Base-by-base conservation (phyloP, 2,329 filamentous ascomycete species). In the Apiospora rasikravindrae region DNA sequence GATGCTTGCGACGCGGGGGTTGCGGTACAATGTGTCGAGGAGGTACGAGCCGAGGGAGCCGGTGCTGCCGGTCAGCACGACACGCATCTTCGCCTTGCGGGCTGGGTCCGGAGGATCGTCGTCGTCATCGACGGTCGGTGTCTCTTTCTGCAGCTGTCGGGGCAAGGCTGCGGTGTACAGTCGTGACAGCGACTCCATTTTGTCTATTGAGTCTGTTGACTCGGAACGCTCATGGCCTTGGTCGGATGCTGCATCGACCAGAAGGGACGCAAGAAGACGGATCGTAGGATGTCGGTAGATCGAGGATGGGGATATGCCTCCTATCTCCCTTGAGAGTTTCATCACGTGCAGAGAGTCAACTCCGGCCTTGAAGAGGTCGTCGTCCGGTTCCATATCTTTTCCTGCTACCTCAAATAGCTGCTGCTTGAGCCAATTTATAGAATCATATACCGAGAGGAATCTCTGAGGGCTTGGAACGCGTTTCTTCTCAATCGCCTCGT, bases 1-100 rank as follows among this genome's bases (percentile, higher is more conserved):
- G 33, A 88, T 77, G 73, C 83, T 84, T 42, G 78, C 76, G 19
- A 88, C 81, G 4, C 73, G 71, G 0, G 82, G 82, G 37, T 78
- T 77, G 19, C 71, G 72, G 2, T 82, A 74, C 24, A 86, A 77
- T 16, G 77, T 57, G 67, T 85, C 78, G 4, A 88, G 80, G 45
- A 88, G 78, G 75, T 88, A 87, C 3, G 81, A 84, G 0, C 87
- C 87, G 24, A 88, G 74, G 3, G 83, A 84, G 13, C 87, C 86
- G 0, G 87, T 88, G 4, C 83, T 85, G n/a, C 85, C 87, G 0
- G 86, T 88, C 24, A 88, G 73, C 11, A 86, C 69, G 16, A 61
- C 16, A 22, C 22, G 53, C 29, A 61, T 61, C 1, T n/a, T 33
- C 19, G 1, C 16, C 1, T 67, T 14, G 72, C 67, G n/a, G 78